These are phyloP conservation scores for Tagetes erecta DNA, from an alignment of 129 eudicot genomes.

Conservation along the genomic window DNA sequence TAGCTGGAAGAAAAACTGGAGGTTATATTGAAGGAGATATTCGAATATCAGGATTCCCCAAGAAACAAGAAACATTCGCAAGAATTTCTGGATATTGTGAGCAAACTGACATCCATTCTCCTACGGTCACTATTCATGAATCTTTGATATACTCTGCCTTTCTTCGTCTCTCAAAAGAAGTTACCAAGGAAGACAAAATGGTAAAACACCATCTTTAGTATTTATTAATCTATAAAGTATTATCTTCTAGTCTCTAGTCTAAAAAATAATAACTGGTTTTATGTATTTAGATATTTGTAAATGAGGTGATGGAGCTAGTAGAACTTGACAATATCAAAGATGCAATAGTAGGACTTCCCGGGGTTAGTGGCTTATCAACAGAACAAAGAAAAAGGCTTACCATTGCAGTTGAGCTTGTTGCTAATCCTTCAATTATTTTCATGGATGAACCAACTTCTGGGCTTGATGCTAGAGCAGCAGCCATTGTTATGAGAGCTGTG, in stretches of 20 bases:
- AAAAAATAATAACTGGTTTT: background rate
- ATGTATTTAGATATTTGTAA: constrained; percentile 50
- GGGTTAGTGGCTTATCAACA: constrained; percentile 72
- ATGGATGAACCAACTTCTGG: constrained; percentile 99
- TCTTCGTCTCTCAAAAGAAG: constrained; percentile 44
- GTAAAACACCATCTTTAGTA: constrained; percentile 14
- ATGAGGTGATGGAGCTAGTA: constrained; percentile 71
- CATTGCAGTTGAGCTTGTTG: constrained; percentile 92
- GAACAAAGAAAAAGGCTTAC: constrained; percentile 82
- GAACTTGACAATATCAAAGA: constrained; percentile 65
- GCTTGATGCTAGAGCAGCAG: constrained; percentile 95
- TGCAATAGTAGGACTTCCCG: constrained; percentile 82
- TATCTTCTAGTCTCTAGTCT: background rate
- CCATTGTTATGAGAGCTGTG: constrained; percentile 92
- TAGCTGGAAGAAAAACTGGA: constrained; percentile 56
- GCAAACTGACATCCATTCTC: constrained; percentile 57
- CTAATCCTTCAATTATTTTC: constrained; percentile 88
- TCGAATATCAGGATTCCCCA: constrained; percentile 54
- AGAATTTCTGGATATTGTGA: constrained; percentile 58
- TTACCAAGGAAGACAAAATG: constrained; percentile 37
- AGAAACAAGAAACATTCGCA: constrained; percentile 50
- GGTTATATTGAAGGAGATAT: constrained; percentile 56
- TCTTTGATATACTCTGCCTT: constrained; percentile 53
- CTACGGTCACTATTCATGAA: constrained; percentile 51
- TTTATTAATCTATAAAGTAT: background rate